These are phyloP conservation scores for Diplodia corticola DNA, from an alignment of 2,329 filamentous ascomycete genomes.

Conservation along the genomic window DNA sequence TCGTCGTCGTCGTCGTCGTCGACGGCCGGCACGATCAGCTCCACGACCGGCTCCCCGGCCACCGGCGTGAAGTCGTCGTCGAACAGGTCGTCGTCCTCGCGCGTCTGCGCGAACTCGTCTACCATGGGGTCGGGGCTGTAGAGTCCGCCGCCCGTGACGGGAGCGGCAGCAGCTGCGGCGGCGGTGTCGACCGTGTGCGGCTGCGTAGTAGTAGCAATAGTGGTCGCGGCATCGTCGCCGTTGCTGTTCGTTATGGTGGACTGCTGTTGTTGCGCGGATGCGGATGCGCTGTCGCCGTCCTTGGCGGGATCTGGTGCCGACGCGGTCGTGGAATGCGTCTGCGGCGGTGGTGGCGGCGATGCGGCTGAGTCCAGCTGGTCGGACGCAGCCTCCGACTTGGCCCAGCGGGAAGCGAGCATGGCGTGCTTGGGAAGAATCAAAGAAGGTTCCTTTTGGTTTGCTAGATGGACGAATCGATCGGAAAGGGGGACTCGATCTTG, in stretches of 20 bases:
- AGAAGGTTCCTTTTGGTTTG: background rate
- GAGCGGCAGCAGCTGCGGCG: background rate
- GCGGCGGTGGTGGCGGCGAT: background rate
- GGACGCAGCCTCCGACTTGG: constrained; percentile 5
- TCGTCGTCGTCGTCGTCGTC: background rate
- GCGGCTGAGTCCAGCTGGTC: constrained; percentile 10
- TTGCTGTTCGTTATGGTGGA: background rate
- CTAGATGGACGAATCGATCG: background rate
- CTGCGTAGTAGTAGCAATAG: background rate
- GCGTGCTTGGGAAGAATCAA: background rate
- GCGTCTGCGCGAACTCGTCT: constrained; percentile 52
- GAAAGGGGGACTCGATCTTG: background rate
- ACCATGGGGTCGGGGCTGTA: constrained; percentile 26
- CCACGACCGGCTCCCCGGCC: constrained; percentile 42
- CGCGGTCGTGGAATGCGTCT: background rate
- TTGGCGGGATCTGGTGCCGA: background rate
- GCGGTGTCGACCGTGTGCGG: background rate
- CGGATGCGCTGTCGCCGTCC: background rate
- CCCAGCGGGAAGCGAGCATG: constrained; percentile 23
- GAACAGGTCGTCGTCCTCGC: constrained; percentile 53
- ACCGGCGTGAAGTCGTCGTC: constrained; percentile 53
- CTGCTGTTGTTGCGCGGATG: background rate
- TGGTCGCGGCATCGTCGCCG: background rate
- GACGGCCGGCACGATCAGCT: constrained; percentile 30
- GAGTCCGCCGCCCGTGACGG: background rate